phyloP scores from a whole-genome alignment of 148 eudicot genomes.

The Pouteria glomerata region DNA sequence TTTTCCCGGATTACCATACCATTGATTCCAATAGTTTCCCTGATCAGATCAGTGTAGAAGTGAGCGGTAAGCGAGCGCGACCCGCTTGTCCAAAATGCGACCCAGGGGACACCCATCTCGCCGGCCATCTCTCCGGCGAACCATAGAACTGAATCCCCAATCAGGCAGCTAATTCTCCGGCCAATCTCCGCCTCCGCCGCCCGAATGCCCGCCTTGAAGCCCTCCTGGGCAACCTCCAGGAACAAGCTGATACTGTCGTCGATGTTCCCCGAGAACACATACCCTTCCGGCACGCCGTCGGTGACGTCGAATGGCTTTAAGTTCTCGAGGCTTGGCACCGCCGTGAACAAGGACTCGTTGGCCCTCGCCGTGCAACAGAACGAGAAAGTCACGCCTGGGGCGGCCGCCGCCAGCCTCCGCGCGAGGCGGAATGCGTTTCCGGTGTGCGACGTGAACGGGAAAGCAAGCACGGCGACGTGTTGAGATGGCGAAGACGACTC shows the following conservation, averaged over 20 bases:
- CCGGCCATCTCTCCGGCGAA: constrained; percentile 40
- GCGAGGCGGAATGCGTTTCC: constrained; percentile 30
- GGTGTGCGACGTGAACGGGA: constrained; percentile 45
- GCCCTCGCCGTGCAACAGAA: constrained; percentile 26
- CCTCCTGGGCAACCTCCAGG: constrained; percentile 22
- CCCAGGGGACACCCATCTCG: constrained; percentile 38
- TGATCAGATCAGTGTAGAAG: constrained; percentile 39
- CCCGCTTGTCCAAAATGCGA: constrained; percentile 33
- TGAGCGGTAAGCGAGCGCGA: constrained; percentile 34
- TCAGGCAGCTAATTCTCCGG: constrained; percentile 27
- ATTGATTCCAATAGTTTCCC: constrained; percentile 25
- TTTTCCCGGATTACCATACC: too few species aligned
- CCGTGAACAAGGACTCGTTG: too few species aligned
- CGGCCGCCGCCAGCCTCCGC: constrained; percentile 26
- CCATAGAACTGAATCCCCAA: constrained; percentile 54
- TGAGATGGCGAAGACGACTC: not conserved
- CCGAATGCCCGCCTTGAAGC: constrained; percentile 18
- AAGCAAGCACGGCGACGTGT: constrained; percentile 43
- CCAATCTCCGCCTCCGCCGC: constrained; percentile 41
- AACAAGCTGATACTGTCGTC: constrained; percentile 29
- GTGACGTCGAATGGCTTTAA: constrained; percentile 19
- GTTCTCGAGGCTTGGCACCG: constrained; percentile 20
- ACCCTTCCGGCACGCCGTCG: constrained; percentile 22
- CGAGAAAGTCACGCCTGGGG: constrained; percentile 28
- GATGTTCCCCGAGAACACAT: constrained; percentile 20